These are phyloP conservation scores for Chlamydomonas eustigma DNA, from an alignment of 139 green algal species.

Conservation along the genomic window DNA sequence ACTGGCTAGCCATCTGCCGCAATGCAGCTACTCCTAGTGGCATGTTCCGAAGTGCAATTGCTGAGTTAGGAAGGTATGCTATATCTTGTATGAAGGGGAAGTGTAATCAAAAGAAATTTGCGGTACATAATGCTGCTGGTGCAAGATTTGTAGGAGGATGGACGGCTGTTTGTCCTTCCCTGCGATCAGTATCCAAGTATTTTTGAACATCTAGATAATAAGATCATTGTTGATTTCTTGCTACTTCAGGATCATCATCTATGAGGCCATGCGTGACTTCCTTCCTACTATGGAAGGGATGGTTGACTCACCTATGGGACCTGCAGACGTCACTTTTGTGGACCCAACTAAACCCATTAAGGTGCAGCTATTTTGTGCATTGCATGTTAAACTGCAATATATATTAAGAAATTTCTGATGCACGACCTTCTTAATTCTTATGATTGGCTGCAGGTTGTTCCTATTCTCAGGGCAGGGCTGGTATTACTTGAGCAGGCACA, in stretches of 20 bases:
- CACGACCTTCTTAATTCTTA: too few species aligned
- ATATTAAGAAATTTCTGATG: too few species aligned
- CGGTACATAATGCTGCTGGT: too few species aligned
- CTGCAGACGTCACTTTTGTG: conserved; percentile 74
- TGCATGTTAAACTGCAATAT: too few species aligned
- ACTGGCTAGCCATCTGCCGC: conserved; percentile 90
- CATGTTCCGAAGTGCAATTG: conserved; percentile 78
- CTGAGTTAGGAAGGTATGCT: conserved; percentile 81
- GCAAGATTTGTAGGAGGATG: too few species aligned
- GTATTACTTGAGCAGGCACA: conserved; percentile 79
- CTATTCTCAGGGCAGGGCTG: conserved; percentile 84
- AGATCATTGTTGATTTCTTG: too few species aligned
- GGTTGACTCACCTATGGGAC: conserved; percentile 75
- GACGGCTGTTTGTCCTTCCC: too few species aligned
- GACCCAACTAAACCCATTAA: conserved; percentile 81
- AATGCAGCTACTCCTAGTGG: conserved; percentile 74
- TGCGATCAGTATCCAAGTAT: too few species aligned
- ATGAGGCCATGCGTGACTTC: conserved; percentile 64
- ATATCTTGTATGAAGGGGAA: conserved; percentile 91
- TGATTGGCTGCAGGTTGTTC: conserved; percentile 86
- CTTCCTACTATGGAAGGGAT: conserved; percentile 75
- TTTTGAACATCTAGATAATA: too few species aligned
- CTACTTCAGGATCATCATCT: conserved; percentile 11
- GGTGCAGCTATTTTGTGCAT: too few species aligned
- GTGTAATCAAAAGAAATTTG: too few species aligned